phyloP scores from a whole-genome alignment of 495 filamentous ascomycete species.

The Sporormia fimetaria region DNA sequence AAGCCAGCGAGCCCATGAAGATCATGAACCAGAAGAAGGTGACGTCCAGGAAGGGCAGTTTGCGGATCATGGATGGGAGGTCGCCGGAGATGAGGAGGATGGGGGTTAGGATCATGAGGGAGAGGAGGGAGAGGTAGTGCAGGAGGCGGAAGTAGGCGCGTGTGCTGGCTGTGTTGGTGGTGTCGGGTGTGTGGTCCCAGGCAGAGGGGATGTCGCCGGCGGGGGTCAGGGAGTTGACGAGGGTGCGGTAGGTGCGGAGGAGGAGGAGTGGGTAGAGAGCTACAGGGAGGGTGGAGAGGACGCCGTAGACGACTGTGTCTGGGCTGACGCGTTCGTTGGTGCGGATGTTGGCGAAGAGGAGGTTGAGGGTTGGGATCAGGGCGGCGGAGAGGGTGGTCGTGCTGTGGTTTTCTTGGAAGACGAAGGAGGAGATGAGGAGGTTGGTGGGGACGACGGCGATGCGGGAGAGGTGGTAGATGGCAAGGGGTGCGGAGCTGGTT shows the following conservation, averaged over 20 bases:
- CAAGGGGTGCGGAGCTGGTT: constrained; percentile 38
- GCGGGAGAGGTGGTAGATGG: constrained; percentile 40
- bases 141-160: constrained; percentile 39
- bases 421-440: constrained; percentile 37
- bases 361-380: constrained; percentile 39
- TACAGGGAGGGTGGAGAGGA: constrained; percentile 41
- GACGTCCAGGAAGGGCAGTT: constrained; percentile 43
- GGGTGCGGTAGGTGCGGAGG: constrained; percentile 36
- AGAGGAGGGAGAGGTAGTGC: constrained; percentile 41
- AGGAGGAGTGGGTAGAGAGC: constrained; percentile 41
- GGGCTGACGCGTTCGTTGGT: constrained; percentile 35
- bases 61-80: constrained; percentile 35
- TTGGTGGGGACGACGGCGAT: constrained; percentile 38
- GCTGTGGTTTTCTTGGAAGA: constrained; percentile 35
- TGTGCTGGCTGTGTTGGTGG: constrained; percentile 25
- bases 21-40: constrained; percentile 40
- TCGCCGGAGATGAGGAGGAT: constrained; percentile 40
- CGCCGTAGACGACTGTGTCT: constrained; percentile 41
- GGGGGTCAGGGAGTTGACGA: constrained; percentile 25
- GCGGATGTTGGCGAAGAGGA: constrained; percentile 36
- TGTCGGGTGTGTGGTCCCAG: constrained; percentile 15
- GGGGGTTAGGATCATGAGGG: constrained; percentile 38
- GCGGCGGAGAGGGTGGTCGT: constrained; percentile 39
- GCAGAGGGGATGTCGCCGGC: constrained; percentile 23
- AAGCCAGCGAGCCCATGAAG: constrained; percentile 29